Percentiles rank a stretch among this genome's conserved stretches.
These are phyloP conservation scores for Atkinsonella hypoxylon DNA, from an alignment of 2,329 filamentous ascomycete genomes.

Conservation along the genomic window DNA sequence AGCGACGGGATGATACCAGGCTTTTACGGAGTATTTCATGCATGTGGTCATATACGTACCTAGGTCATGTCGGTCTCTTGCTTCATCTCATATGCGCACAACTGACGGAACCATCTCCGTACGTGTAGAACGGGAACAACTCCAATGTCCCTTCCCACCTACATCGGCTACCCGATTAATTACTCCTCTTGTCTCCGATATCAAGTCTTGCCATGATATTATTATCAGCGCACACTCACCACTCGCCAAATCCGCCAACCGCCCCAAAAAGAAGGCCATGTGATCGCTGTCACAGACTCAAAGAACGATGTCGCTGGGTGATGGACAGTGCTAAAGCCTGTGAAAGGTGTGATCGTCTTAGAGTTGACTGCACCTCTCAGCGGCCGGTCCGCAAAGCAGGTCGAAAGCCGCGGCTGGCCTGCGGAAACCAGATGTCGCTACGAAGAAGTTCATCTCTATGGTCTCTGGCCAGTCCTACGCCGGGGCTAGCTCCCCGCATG, in stretches of 20 bases:
- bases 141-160: too few relatives aligned
- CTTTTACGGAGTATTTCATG: not conserved
- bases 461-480: not conserved
- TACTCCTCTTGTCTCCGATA: too few relatives aligned
- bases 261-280: conserved; percentile 2
- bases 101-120: too few relatives aligned
- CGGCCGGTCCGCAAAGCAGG: too few relatives aligned
- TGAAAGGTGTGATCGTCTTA: conserved; percentile 4
- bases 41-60: not conserved
- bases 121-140: too few relatives aligned
- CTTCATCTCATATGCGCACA: too few relatives aligned
- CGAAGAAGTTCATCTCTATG: not conserved
- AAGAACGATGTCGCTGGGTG: conserved; percentile 5
- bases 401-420: too few relatives aligned
- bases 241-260: not conserved
- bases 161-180: too few relatives aligned
- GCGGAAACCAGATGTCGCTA: not conserved
- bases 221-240: too few relatives aligned
- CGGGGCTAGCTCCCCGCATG: not conserved
- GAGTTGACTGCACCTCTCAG: not conserved
- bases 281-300: conserved; percentile 7
- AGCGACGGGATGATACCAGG: not conserved
- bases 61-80: not conserved
- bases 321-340: not conserved
- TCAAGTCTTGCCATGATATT: too few relatives aligned